These are phyloP conservation scores for Globisporangium paroecandrum DNA, from an alignment of 352 stramenopile genomes.

Conservation along the genomic window DNA sequence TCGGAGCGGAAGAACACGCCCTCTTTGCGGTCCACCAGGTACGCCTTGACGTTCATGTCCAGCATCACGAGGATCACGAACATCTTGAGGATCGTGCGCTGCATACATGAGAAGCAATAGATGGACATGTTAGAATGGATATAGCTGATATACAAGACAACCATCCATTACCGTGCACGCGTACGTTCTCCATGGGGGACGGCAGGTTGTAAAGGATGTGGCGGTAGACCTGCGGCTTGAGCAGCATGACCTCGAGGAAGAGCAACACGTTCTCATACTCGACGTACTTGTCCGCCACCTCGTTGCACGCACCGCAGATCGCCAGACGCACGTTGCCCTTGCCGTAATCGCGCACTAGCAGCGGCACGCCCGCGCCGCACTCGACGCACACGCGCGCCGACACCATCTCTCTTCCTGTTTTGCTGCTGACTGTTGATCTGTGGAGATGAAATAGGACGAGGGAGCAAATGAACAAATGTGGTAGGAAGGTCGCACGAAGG, in stretches of 20 bases:
- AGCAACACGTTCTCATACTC: slow-evolving; percentile 85
- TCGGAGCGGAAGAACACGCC: slow-evolving; percentile 55
- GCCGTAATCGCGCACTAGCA: slow-evolving; percentile 80
- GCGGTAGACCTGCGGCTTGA: slow-evolving; percentile 83
- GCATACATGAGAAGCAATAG: not conserved
- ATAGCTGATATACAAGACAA: not conserved
- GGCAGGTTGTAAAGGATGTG: slow-evolving; percentile 82
- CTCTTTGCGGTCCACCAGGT: slow-evolving; percentile 63
- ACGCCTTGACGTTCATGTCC: slow-evolving; percentile 85
- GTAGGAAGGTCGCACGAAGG: slow-evolving; percentile 16
- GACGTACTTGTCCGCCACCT: slow-evolving; percentile 84
- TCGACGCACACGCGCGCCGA: slow-evolving; percentile 65
- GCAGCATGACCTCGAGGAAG: slow-evolving; percentile 82
- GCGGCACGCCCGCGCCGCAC: slow-evolving; percentile 57
- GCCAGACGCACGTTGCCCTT: slow-evolving; percentile 81
- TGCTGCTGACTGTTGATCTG: not conserved
- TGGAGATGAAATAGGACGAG: not conserved
- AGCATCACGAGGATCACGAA: slow-evolving; percentile 79
- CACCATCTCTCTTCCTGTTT: not conserved
- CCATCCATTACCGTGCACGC: not conserved
- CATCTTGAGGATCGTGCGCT: slow-evolving; percentile 66
- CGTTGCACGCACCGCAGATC: slow-evolving; percentile 68
- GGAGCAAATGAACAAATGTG: not conserved
- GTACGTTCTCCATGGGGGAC: slow-evolving; percentile 33
- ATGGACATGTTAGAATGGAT: not conserved